Base-by-base conservation (phyloP, 208 protist genomes). In the Trypanosoma caninum region DNA sequence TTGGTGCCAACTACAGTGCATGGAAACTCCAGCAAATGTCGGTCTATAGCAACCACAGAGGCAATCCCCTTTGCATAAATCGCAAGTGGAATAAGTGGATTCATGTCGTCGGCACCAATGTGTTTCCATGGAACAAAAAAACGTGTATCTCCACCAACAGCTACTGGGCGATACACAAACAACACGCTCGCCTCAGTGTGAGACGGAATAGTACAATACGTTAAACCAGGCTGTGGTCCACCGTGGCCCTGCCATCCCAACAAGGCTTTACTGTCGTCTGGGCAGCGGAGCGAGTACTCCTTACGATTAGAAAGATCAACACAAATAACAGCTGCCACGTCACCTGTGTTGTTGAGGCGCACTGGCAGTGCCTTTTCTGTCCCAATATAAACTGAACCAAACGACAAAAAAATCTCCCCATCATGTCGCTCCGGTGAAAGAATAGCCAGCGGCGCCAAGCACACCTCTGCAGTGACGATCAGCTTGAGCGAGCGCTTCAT, bases 381-480 rank as follows among this genome's bases (percentile, higher is more conserved):
- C 9, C 90, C 90, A 22, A 97, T 77, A 56, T 87, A 92, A 14
- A 97, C 82, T 23, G 86, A 61, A 11, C 84, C 91, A 68, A 95
- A 98, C 45, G 90, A 75, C 16, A 98, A 76, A 25, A 74, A 40
- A n/a, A 83, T 60, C 65, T 97, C 91, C 13, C 73, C 76, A 51
- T 91, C 76, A 10, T 31, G 40, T 48, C 81, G 76, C 10, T 54
- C 51, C 1, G 79, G 76, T n/a, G 66, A 42, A 11, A 80, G 50
- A 59, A 94, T 74, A 34, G 51, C 74, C 4, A 97, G 34, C 28
- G 74, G 53, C 20, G 87, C 82, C 0, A 84, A 80, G 41, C 89
- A 80, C 6, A 92, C 76, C 2, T 86, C 78, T 10, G 85, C 91
- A 41, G 50, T 73, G 8, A 98, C 47, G 40, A 59, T 66, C 38